Evolutionary conservation across 805 yeast species (phyloP).

Genomic region (Cyberlindnera maclurae): DNA sequence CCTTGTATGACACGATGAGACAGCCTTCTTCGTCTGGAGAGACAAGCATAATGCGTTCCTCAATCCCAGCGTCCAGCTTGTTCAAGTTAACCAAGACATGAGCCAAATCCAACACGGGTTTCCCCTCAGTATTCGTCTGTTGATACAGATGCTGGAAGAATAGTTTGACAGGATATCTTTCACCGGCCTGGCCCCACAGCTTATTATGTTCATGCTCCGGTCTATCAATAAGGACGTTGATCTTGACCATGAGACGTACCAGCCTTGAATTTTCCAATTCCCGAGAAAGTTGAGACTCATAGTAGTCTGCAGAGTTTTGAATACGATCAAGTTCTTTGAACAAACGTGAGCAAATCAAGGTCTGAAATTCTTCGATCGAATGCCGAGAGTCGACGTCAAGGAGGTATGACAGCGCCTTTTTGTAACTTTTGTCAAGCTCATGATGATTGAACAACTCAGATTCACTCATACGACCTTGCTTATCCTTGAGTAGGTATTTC

Average conservation of each 20-base stretch:
- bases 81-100: constrained; percentile 75
- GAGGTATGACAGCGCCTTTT: constrained; percentile 35
- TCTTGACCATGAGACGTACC: constrained; percentile 73
- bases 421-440: constrained; percentile 39
- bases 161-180: constrained; percentile 60
- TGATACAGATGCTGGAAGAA: constrained; percentile 84
- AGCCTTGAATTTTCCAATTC: constrained; percentile 88
- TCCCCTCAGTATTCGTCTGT: constrained; percentile 70
- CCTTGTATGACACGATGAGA: constrained; percentile 78
- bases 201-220: constrained; percentile 54
- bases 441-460: constrained; percentile 18
- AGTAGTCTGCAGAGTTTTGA: constrained; percentile 46
- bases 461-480: constrained; percentile 10
- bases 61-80: constrained; percentile 83
- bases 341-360: constrained; percentile 37
- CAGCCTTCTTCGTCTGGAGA: constrained; percentile 83
- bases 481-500: not conserved
- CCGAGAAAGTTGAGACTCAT: constrained; percentile 52
- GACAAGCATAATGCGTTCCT: constrained; percentile 73
- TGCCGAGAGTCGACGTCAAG: constrained; percentile 3
- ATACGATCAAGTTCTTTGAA: constrained; percentile 42
- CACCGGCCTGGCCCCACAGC: constrained; percentile 68
- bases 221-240: constrained; percentile 70
- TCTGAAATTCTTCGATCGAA: constrained; percentile 28
- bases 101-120: constrained; percentile 72